Evolutionary conservation across 208 protist species (phyloP).

Genomic region (Trypanosoma mega): DNA sequence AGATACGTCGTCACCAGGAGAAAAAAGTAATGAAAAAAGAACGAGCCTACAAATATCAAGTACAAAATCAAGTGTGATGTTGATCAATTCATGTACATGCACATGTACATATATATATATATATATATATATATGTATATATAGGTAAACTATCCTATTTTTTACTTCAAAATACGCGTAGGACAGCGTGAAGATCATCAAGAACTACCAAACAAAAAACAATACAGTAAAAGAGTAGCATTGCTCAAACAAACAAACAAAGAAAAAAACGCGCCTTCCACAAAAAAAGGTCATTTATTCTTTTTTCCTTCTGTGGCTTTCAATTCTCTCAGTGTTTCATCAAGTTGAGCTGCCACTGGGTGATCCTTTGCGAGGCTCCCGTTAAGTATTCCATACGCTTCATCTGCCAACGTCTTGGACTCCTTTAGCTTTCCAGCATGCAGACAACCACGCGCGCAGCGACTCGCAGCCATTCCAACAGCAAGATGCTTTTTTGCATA

Average conservation of each 20-base stretch:
- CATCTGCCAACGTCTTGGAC: constrained; percentile 38
- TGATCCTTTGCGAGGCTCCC: constrained; percentile 51
- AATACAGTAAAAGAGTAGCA: constrained; percentile 5
- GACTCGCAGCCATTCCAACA: constrained; percentile 55
- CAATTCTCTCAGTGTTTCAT: constrained; percentile 33
- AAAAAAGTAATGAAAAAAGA: constrained; percentile 11
- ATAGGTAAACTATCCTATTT: background rate
- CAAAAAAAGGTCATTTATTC: background rate
- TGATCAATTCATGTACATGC: too few species aligned
- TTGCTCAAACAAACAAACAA: constrained; percentile 1
- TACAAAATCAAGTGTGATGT: background rate
- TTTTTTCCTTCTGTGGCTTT: constrained; percentile 15
- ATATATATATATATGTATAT: constrained; percentile 10
- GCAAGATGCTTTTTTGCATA: constrained; percentile 63
- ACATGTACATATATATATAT: constrained; percentile 2
- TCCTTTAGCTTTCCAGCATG: constrained; percentile 45
- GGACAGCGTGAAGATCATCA: constrained; percentile 20
- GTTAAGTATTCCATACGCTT: constrained; percentile 53
- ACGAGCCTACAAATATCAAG: background rate
- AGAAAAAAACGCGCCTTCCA: background rate
- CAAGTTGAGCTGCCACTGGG: constrained; percentile 40
- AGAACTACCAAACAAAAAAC: constrained; percentile 8
- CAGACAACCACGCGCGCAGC: constrained; percentile 58
- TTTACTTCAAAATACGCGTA: background rate
- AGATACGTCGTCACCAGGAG: background rate